Percentiles rank a stretch among this genome's conserved stretches.
phyloP scores from a whole-genome alignment of 768 basidiomycete species.

The Boletus speciosus region DNA sequence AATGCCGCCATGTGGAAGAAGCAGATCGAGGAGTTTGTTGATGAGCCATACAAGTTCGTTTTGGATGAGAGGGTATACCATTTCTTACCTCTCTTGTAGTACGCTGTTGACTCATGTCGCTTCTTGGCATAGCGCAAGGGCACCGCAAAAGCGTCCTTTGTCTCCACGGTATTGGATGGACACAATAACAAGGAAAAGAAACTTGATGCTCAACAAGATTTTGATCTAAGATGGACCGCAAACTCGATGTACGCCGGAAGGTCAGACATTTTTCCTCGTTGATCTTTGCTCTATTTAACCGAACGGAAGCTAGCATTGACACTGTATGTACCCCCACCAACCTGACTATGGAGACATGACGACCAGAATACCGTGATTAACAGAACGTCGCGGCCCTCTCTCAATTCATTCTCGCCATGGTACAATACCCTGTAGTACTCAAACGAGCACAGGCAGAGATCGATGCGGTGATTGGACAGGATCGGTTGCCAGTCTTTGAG shows the following conservation, averaged over 20 bases:
- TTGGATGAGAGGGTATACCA: slow-evolving; percentile 50
- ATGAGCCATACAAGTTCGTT: slow-evolving; percentile 58
- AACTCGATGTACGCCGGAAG: slow-evolving; percentile 70
- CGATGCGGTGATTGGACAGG: slow-evolving; percentile 42
- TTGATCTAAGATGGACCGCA: slow-evolving; percentile 77
- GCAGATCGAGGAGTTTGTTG: slow-evolving; percentile 61
- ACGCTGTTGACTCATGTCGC: not conserved
- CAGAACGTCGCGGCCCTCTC: slow-evolving; percentile 50
- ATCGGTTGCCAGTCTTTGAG: slow-evolving; percentile 55
- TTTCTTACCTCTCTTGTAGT: not conserved
- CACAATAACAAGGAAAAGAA: not conserved
- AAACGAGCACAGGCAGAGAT: slow-evolving; percentile 62
- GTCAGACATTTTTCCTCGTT: slow-evolving; percentile 8
- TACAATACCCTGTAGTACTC: slow-evolving; percentile 54
- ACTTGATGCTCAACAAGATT: slow-evolving; percentile 41
- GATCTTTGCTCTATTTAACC: not conserved
- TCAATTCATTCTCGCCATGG: slow-evolving; percentile 68
- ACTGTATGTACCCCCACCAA: slow-evolving; percentile 40
- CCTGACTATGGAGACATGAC: not conserved
- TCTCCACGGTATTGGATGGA: slow-evolving; percentile 50
- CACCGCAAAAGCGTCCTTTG: slow-evolving; percentile 38
- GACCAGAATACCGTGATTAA: slow-evolving; percentile 12
- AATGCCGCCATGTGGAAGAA: slow-evolving; percentile 62
- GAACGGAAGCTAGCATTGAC: slow-evolving; percentile 48
- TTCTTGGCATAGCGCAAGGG: slow-evolving; percentile 31